Base-by-base conservation (phyloP, 495 filamentous ascomycete genomes). In the Tuber aestivum region DNA sequence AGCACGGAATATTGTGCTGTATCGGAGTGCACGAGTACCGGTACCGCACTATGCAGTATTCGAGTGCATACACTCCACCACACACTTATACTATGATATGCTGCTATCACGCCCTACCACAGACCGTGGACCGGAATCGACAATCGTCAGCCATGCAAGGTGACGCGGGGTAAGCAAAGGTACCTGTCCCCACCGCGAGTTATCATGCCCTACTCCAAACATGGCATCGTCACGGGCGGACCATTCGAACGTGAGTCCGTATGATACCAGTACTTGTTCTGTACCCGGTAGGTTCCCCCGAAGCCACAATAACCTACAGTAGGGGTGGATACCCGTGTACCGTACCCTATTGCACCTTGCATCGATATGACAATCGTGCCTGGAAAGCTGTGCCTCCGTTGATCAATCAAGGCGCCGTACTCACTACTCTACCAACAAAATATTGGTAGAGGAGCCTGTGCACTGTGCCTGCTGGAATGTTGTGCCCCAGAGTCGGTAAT, bases 281-380 rank as follows among this genome's bases (percentile, higher is more conserved):
- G 48, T 56, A 65, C 56, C 27, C 27, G n/a, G 56, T 6, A 32
- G 56, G 27, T 12, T 32, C 10, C 23, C 56, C 56, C 12, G 32
- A 65, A 65, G 27, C 27, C 56, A 65, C 56, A 65, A 65, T 65
- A 65, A 65, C 18, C 56, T 35, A 65, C 27, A 65, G 56, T 65
- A 65, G 27, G 56, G 56, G 18, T 65, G 56, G 56, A 32, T 65
- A 32, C 56, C 56, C 14, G 12, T n/a, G n/a, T n/a, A n/a, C 56
- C 27, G 27, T 65, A 18, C 56, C 32, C 4, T 65, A 32, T 65
- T 16, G 32, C 9, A 18, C 56, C 3, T 6, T 32, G 27, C 56
- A 65, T 32, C 27, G 7, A 65, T 65, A 18, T 16, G 27, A 65
- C 56, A 32, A 65, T 10, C n/a, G 27, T 65, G 56, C 56, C 56